Evolutionary conservation across 1,139 yeast genomes (phyloP).

Genomic region (Lodderomyces elongisporus): DNA sequence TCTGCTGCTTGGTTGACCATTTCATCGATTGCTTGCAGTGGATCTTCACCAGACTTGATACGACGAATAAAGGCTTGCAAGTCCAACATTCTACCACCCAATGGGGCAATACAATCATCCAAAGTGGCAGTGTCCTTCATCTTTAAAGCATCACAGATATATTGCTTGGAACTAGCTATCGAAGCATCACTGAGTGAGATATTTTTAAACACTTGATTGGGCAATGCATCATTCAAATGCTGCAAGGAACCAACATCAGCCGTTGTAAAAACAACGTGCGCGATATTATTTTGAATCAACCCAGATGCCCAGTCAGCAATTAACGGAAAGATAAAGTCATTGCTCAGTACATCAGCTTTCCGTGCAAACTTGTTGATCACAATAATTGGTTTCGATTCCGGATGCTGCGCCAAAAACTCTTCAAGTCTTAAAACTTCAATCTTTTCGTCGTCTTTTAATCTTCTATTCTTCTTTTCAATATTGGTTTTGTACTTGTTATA

Average conservation of each 20-base stretch:
- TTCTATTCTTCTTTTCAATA: slow-evolving; percentile 15
- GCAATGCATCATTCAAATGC: slow-evolving; percentile 63
- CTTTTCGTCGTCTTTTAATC: slow-evolving; percentile 11
- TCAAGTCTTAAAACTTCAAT: slow-evolving; percentile 55
- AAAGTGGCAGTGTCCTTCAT: slow-evolving; percentile 29
- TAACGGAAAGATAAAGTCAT: slow-evolving; percentile 67
- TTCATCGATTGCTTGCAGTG: slow-evolving; percentile 68
- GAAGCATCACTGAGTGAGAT: slow-evolving; percentile 80
- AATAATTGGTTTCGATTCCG: slow-evolving; percentile 81
- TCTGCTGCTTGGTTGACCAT: slow-evolving; percentile 83
- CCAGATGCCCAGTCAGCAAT: slow-evolving; percentile 87
- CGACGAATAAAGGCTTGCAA: slow-evolving; percentile 87
- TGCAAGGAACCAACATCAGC: slow-evolving; percentile 79
- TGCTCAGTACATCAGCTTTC: slow-evolving; percentile 46
- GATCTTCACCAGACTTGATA: slow-evolving; percentile 79
- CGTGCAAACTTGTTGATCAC: slow-evolving; percentile 69
- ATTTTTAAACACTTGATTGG: slow-evolving; percentile 80
- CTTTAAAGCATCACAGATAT: slow-evolving; percentile 59
- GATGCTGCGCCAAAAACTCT: slow-evolving; percentile 78
- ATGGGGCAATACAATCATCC: slow-evolving; percentile 58
- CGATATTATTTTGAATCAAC: slow-evolving; percentile 69
- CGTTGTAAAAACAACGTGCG: slow-evolving; percentile 85
- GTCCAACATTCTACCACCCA: slow-evolving; percentile 95
- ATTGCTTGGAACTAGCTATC: slow-evolving; percentile 60
- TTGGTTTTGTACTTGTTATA: slow-evolving; percentile 30